Base-by-base conservation (phyloP, 2,329 filamentous ascomycete species). In the Akanthomyces muscarius region DNA sequence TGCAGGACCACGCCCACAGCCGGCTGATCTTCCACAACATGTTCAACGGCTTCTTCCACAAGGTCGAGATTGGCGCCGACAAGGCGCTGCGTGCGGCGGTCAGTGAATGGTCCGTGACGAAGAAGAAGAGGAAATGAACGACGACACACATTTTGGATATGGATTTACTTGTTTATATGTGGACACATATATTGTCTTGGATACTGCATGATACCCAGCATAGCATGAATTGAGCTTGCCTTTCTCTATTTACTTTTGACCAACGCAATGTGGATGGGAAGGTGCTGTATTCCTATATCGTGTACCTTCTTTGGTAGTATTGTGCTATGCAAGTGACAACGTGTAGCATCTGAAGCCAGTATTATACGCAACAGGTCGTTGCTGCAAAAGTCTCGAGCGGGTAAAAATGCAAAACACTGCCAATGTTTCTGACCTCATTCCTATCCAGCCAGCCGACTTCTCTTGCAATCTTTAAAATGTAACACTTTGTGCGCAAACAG, bases 1-100 rank as follows among this genome's bases (percentile, higher is more conserved):
- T 89, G 7, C 78, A 81, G 59, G 86, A 90, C 67, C 92, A 96
- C 78, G 91, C 90, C 51, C 92, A 94, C 82, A 86, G 87, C 66
- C 76, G 76, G 64, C 82, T 84, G 72, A 72, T 91, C 3, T 74
- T 92, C 58, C 86, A 87, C 16, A 77, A 78, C 63, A 74, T 86
- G 33, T 90, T 90, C 70, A 89, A 89, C 70, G 76, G 78, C 1
- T 74, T 75, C 0, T 87, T 92, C 70, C 78, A 85, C 64, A 80
- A 77, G 72, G 77, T 80, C 56, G 89, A 91, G 74, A 75, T 77
- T 58, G 79, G 78, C 69, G 88, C 88, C 0, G 80, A 82, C 14
- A 80, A 74, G 71, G 77, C 80, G 5, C 71, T 88, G 65, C 78
- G 84, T 55, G 75, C 73, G 41, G 81, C 84, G 14, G 69, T 88